Percentiles rank a stretch among this genome's conserved stretches.
Evolutionary conservation across 352 stramenopile genomes (phyloP).

Genomic region (Phytophthora sansomeana): DNA sequence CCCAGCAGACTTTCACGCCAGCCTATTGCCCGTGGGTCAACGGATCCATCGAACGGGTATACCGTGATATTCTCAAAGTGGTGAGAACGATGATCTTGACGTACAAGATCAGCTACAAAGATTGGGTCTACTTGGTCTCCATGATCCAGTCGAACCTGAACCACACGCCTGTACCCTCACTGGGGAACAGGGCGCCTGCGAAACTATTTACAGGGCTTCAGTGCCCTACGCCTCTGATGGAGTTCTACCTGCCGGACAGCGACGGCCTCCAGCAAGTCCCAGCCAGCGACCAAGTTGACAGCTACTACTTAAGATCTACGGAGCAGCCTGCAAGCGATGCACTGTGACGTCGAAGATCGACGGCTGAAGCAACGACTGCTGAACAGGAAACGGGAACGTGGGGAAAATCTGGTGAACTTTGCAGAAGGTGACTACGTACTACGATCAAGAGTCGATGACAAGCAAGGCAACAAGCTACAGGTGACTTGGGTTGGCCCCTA

Average conservation of each 20-base stretch:
- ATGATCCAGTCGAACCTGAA: conserved; percentile 40
- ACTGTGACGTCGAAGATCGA: too few relatives aligned
- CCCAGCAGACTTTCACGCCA: too few relatives aligned
- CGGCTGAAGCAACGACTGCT: neutral
- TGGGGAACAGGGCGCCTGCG: conserved; percentile 29
- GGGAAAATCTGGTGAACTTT: neutral
- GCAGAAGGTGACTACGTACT: neutral
- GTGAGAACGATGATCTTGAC: too few relatives aligned
- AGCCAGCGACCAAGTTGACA: neutral
- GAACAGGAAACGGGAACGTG: neutral
- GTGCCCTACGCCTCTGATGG: neutral
- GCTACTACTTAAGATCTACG: too few relatives aligned
- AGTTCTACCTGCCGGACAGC: neutral
- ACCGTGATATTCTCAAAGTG: too few relatives aligned
- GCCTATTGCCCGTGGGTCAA: too few relatives aligned
- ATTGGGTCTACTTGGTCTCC: too few relatives aligned
- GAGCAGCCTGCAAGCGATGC: neutral
- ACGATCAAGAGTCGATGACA: neutral
- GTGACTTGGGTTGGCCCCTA: too few relatives aligned
- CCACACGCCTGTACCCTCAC: conserved; percentile 33
- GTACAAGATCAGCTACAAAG: too few relatives aligned
- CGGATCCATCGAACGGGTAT: too few relatives aligned
- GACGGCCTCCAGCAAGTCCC: neutral
- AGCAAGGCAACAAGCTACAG: neutral
- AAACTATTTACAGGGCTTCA: conserved; percentile 24